Percentiles rank a stretch among this genome's conserved stretches.
Evolutionary conservation across 805 yeast genomes (phyloP).

Genomic region (Hanseniaspora lindneri): DNA sequence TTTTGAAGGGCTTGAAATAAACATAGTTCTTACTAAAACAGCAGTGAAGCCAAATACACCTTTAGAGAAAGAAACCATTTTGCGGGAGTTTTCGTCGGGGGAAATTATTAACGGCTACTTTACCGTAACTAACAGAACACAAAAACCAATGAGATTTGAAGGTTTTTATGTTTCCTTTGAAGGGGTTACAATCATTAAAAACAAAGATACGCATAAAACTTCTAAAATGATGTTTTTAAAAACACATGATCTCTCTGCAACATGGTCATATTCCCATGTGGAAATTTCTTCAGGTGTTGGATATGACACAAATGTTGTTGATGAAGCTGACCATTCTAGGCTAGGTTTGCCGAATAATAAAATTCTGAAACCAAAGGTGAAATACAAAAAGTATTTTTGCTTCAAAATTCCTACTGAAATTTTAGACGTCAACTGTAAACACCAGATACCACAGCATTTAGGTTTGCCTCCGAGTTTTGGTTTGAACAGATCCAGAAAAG

Average conservation of each 20-base stretch:
- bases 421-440: slow-evolving; percentile 43
- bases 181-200: slow-evolving; percentile 33
- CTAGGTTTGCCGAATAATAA: slow-evolving; percentile 37
- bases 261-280: slow-evolving; percentile 35
- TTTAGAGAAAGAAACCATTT: slow-evolving; percentile 27
- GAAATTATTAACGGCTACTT: slow-evolving; percentile 44
- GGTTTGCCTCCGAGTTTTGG: slow-evolving; percentile 35
- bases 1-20: slow-evolving; percentile 21
- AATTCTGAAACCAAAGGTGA: slow-evolving; percentile 35
- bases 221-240: slow-evolving; percentile 33
- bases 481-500: slow-evolving; percentile 22
- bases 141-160: slow-evolving; percentile 39
- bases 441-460: slow-evolving; percentile 29
- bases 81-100: slow-evolving; percentile 43
- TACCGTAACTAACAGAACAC: slow-evolving; percentile 34
- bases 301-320: slow-evolving; percentile 33
- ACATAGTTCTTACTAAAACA: slow-evolving; percentile 20
- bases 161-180: slow-evolving; percentile 48
- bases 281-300: slow-evolving; percentile 23
- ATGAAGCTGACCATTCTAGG: slow-evolving; percentile 23
- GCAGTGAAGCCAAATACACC: slow-evolving; percentile 20
- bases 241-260: slow-evolving; percentile 43
- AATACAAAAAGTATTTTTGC: slow-evolving; percentile 45
- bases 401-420: slow-evolving; percentile 44
- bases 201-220: slow-evolving; percentile 18